phyloP scores from a whole-genome alignment of 225 moss, liverwort and hornwort species.

The Anthoceros angustus region DNA sequence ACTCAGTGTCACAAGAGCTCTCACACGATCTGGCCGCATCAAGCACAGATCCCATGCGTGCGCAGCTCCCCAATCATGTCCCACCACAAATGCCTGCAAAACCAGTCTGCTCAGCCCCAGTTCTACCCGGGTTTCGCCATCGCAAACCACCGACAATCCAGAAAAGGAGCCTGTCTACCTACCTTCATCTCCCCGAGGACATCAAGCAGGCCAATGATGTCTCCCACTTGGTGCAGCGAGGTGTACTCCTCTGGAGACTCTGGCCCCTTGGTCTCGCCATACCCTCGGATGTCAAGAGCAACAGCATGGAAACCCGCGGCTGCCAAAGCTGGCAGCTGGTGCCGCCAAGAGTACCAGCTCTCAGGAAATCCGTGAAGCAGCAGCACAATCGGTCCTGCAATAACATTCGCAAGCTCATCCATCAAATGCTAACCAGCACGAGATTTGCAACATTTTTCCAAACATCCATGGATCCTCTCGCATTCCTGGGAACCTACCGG shows the following conservation, averaged over 20 bases:
- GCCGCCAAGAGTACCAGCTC: constrained; percentile 18
- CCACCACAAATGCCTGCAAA: constrained; percentile 6
- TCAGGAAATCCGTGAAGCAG: constrained; percentile 23
- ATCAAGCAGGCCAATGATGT: constrained; percentile 15
- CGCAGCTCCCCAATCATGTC: not conserved
- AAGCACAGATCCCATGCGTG: not conserved
- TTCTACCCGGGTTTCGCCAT: not conserved
- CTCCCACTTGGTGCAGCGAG: constrained; percentile 10
- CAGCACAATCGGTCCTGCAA: constrained; percentile 17
- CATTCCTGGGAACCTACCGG: constrained; percentile 3
- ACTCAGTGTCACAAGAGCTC: not conserved
- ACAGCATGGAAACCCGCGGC: constrained; percentile 19
- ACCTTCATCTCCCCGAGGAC: constrained; percentile 12
- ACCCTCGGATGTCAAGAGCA: constrained; percentile 17
- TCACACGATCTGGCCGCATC: not conserved
- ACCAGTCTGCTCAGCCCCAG: not conserved
- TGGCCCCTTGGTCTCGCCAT: constrained; percentile 12
- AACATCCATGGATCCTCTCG: not conserved
- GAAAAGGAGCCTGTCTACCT: not conserved
- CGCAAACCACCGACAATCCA: not conserved
- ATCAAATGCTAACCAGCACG: not conserved
- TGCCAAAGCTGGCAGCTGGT: constrained; percentile 23
- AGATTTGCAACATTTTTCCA: not conserved
- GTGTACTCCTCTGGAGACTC: constrained; percentile 13
- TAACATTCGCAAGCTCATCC: not conserved